phyloP scores from a whole-genome alignment of 192 early-diverging fungal genomes.

The Backusella westeae region DNA sequence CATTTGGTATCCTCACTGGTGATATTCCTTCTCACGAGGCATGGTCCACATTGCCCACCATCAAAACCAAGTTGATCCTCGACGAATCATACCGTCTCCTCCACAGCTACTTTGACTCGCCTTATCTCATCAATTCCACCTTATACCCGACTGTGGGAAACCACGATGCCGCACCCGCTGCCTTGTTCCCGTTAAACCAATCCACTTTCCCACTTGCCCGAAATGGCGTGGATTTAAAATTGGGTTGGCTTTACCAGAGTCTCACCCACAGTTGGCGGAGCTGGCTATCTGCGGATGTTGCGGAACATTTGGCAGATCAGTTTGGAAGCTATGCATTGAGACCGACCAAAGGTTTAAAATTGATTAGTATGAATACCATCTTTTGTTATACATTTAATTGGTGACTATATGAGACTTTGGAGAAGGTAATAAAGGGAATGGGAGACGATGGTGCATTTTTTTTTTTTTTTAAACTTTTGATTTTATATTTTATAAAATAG shows the following conservation, averaged over 20 bases:
- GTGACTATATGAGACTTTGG: conserved; percentile 42
- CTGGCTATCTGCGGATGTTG: conserved; percentile 35
- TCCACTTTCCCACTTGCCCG: conserved; percentile 5
- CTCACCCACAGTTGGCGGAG: conserved; percentile 46
- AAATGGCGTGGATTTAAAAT: conserved; percentile 16
- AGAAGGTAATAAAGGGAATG: conserved; percentile 18
- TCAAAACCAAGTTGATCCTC: conserved; percentile 40
- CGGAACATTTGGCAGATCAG: conserved; percentile 32
- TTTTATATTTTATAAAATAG: background rate
- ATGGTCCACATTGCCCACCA: conserved; percentile 41
- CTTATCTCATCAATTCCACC: conserved; percentile 28
- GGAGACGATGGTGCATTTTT: background rate
- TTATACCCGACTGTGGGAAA: conserved; percentile 53
- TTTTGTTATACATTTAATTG: conserved; percentile 59
- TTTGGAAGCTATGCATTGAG: conserved; percentile 49
- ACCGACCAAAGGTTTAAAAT: conserved; percentile 42
- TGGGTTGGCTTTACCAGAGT: conserved; percentile 46
- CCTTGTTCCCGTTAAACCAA: conserved; percentile 30
- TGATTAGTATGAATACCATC: conserved; percentile 57
- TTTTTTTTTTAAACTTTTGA: background rate
- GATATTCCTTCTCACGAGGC: conserved; percentile 56
- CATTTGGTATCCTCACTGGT: conserved; percentile 50
- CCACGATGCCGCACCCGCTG: conserved; percentile 50
- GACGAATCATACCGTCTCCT: conserved; percentile 32
- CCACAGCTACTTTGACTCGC: conserved; percentile 31